Evolutionary conservation across 768 basidiomycete species (phyloP), one percentile per base, ranked within the genome.

Genomic region (Sarcomyxa edulis): DNA sequence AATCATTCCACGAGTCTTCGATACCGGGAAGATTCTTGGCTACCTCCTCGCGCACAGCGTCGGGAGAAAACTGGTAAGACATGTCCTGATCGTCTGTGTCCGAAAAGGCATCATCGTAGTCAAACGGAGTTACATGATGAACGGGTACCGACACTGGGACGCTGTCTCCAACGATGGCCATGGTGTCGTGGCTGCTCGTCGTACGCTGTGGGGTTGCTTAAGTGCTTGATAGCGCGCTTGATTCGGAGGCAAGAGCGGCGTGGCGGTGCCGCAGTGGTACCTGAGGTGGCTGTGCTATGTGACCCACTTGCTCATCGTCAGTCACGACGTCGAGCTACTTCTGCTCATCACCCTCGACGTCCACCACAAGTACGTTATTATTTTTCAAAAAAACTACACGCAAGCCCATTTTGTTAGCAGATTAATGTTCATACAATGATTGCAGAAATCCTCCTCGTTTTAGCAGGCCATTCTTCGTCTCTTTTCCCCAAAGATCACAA

Each of bases 381-480:
- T n/a, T n/a, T n/a, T n/a, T n/a, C n/a, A n/a, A n/a, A n/a, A n/a
- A n/a, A n/a, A n/a, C n/a, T n/a, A n/a, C n/a, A n/a, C n/a, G n/a
- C n/a, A n/a, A n/a, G n/a, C n/a, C n/a, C n/a, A n/a, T n/a, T n/a
- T n/a, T n/a, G n/a, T n/a, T n/a, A n/a, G n/a, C n/a, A n/a, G n/a
- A n/a, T n/a, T n/a, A n/a, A n/a, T n/a, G n/a, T 30, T 15, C 16
- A 12, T 25, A 29, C 38, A 43, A 92, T 94, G 92, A 87, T 94
- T 46, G 83, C 90, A 49, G 93, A 95, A 62, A 67, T 94, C 39
- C 73, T 95, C 31, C 76, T 93, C 41, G 70, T 93, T 37, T 80
- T 96, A 33, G 81, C 86, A 3, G 93, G 92, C 25, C 91, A 96
- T 62, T 69, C 77, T 4, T 94, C 93, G 0, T 86, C 89, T 2